Evolutionary conservation across 306 rosid species (phyloP).

Genomic region (Pterocarpus santalinus): DNA sequence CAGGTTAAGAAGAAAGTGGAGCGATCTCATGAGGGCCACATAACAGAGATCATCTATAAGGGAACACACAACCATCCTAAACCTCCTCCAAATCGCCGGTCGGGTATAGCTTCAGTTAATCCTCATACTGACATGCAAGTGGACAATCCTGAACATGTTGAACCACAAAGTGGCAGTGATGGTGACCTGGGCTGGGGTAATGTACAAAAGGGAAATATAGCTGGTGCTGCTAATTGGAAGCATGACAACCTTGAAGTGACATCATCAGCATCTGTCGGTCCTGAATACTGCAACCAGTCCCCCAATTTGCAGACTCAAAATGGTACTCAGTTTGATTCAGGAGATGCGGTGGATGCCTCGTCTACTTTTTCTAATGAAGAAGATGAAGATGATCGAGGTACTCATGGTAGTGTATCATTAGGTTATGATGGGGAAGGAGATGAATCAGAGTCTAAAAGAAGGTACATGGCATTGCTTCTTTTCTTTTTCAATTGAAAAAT

Average conservation of each 20-base stretch:
- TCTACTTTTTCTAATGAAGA: conserved; percentile 93
- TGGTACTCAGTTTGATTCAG: conserved; percentile 68
- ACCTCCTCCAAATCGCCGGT: conserved; percentile 84
- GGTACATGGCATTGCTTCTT: conserved; percentile 57
- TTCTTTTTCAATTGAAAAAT: conserved; percentile 30
- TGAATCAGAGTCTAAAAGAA: conserved; percentile 94
- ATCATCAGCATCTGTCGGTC: conserved; percentile 72
- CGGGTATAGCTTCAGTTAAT: conserved; percentile 68
- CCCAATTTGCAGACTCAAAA: conserved; percentile 72
- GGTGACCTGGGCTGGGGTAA: conserved; percentile 66
- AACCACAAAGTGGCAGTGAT: conserved; percentile 64
- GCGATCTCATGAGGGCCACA: conserved; percentile 90
- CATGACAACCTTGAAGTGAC: conserved; percentile 82
- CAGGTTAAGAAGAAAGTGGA: conserved; percentile 95
- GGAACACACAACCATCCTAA: conserved; percentile 90
- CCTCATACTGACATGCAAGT: conserved; percentile 68
- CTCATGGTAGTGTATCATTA: conserved; percentile 89
- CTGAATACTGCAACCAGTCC: conserved; percentile 72
- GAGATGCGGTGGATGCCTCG: conserved; percentile 84
- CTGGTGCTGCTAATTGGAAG: conserved; percentile 72
- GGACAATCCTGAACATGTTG: conserved; percentile 71
- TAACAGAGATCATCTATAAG: conserved; percentile 94
- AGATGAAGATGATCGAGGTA: conserved; percentile 88
- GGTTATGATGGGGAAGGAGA: conserved; percentile 92
- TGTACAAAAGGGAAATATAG: conserved; percentile 61